A percentile compares a stretch with the other conserved stretches of the same genome.
phyloP scores from a whole-genome alignment of 371 early-diverging fungal species.

The Coemansia sp. region DNA sequence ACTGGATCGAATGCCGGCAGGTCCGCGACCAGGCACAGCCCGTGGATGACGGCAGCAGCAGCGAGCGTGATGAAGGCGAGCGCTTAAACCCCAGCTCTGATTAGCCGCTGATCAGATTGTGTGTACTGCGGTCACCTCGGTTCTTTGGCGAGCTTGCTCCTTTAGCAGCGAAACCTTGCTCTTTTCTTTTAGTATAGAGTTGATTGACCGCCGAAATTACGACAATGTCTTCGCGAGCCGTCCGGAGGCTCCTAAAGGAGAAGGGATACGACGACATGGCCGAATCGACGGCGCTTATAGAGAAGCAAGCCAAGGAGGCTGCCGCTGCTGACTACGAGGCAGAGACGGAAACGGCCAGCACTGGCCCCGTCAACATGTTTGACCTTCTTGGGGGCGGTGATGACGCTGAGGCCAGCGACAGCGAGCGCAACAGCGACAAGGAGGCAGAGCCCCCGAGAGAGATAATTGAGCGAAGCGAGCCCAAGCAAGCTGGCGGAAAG shows the following conservation, averaged over 20 bases:
- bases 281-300: constrained; percentile 27
- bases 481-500: constrained; percentile 47
- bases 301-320: constrained; percentile 4
- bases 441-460: not conserved
- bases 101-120: too few relatives aligned
- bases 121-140: too few relatives aligned
- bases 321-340: constrained; percentile 27
- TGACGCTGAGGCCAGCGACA: constrained; percentile 45
- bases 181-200: not conserved
- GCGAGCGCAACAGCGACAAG: constrained; percentile 7
- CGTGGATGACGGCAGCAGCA: too few relatives aligned
- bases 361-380: constrained; percentile 62
- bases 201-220: too few relatives aligned
- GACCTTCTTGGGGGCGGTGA: constrained; percentile 57
- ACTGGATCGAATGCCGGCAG: constrained; percentile 12
- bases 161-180: not conserved
- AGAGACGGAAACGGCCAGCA: constrained; percentile 17
- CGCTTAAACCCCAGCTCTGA: too few relatives aligned
- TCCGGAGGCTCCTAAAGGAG: constrained; percentile 45
- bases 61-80: too few relatives aligned
- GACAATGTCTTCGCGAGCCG: constrained; percentile 50
- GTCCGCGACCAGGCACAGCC: too few relatives aligned
- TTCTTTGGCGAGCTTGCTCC: too few relatives aligned
- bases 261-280: constrained; percentile 51
- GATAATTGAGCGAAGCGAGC: not conserved